These are phyloP conservation scores for Xylaria sp. DNA, from an alignment of 2,329 filamentous ascomycete genomes.

Conservation along the genomic window DNA sequence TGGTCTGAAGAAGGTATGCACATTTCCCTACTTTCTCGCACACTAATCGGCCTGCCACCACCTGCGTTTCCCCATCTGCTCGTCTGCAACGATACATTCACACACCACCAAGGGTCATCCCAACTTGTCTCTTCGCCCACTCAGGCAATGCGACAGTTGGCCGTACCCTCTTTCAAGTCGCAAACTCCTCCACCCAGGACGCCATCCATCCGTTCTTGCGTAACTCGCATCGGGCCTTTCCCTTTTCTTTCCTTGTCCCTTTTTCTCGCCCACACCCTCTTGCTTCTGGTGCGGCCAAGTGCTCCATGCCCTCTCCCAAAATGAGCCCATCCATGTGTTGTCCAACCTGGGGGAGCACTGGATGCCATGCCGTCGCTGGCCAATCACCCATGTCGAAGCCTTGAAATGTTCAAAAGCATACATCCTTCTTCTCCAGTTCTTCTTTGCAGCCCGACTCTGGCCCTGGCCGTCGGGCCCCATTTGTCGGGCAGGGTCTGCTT, in stretches of 20 bases:
- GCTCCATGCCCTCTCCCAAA: slow-evolving; percentile 38
- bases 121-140: slow-evolving; percentile 36
- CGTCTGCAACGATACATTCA: slow-evolving; percentile 44
- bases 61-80: slow-evolving; percentile 39
- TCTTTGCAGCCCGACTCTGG: slow-evolving; percentile 34
- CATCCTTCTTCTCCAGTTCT: slow-evolving; percentile 31
- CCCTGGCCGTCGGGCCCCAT: slow-evolving; percentile 34
- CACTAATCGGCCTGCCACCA: slow-evolving; percentile 28
- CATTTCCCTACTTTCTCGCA: slow-evolving; percentile 29
- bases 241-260: slow-evolving; percentile 41
- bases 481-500: slow-evolving; percentile 39
- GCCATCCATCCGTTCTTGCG: slow-evolving; percentile 41
- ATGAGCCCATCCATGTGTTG: slow-evolving; percentile 37
- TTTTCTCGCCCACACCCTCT: slow-evolving; percentile 42
- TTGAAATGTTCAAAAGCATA: slow-evolving; percentile 28
- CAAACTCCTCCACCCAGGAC: slow-evolving; percentile 41
- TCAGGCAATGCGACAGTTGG: slow-evolving; percentile 40
- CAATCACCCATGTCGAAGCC: slow-evolving; percentile 39
- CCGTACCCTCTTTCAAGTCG: slow-evolving; percentile 40
- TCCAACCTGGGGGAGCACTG: slow-evolving; percentile 37
- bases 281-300: slow-evolving; percentile 34
- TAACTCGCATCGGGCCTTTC: slow-evolving; percentile 43
- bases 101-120: slow-evolving; percentile 38
- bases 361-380: slow-evolving; percentile 33
- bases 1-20: slow-evolving; percentile 41